Base-by-base conservation (phyloP, 345 rosid species). In the Dipteronia sinensis region DNA sequence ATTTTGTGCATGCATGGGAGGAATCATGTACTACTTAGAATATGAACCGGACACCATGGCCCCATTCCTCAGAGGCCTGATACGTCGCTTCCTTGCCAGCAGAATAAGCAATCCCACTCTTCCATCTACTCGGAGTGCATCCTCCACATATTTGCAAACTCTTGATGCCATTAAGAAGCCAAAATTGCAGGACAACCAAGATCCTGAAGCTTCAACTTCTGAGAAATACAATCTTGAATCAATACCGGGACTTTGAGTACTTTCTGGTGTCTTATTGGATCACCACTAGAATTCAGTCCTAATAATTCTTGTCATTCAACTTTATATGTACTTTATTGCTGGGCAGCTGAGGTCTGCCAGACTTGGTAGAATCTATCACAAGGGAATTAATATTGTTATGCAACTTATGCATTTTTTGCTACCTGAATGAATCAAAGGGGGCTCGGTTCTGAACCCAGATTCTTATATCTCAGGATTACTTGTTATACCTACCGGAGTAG, bases 1-100 rank as follows among this genome's bases (percentile, higher is more conserved):
- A 70, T 97, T 94, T 76, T 93, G 97, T 84, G 96, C 92, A 31
- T 97, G 98, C 83, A 97, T 97, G 97, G 99, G 99, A 84, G 99
- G 98, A 85, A 86, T 97, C 40, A 97, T 94, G 99, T 97, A 97
- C 84, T 97, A 88, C 82, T 85, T 94, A 68, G 98, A 97, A 81
- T 71, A 97, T 67, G 99, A 97, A 74, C 99, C 99, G 0, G 93
- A 93, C 76, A 97, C 99, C 15, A 88, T 97, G 98, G 90, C 99
- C 73, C 98, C 99, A 16, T 93, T 94, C 79, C 91, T 97, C 58
- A 86, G 98, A 81, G 91, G 95, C 72, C 87, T 97, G 71, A 93
- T 97, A 79, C 95, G 94, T 16, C 96, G 99, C 72, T 94, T 97
- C 88, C 91, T 97, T 58, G 91, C 98, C 42, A 97, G 99, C 85